These are phyloP conservation scores for Arctostaphylos glauca DNA, from an alignment of 148 eudicot genomes.

Conservation along the genomic window DNA sequence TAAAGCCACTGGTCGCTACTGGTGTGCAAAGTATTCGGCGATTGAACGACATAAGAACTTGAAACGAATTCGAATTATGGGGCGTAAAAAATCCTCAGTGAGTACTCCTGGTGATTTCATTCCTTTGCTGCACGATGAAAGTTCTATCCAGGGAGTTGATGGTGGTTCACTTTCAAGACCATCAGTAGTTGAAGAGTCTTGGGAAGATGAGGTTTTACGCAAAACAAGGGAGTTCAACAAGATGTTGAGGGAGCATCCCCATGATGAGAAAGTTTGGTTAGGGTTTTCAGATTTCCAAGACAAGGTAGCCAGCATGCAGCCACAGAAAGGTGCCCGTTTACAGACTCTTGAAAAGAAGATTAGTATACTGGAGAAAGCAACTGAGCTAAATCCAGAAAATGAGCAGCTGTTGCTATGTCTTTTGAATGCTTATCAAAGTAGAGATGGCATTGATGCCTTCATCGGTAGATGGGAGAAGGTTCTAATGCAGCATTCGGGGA, in stretches of 20 bases:
- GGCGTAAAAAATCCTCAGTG: slow-evolving; percentile 35
- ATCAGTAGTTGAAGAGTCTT: slow-evolving; percentile 70
- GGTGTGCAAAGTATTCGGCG: slow-evolving; percentile 77
- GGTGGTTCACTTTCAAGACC: slow-evolving; percentile 24
- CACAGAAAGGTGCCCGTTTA: slow-evolving; percentile 87
- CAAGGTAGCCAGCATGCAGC: slow-evolving; percentile 81
- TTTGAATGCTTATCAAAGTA: slow-evolving; percentile 68
- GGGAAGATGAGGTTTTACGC: slow-evolving; percentile 90
- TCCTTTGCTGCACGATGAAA: slow-evolving; percentile 44
- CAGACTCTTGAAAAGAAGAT: slow-evolving; percentile 95
- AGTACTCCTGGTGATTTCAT: slow-evolving; percentile 46
- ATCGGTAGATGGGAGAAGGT: slow-evolving; percentile 91
- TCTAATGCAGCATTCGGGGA: slow-evolving; percentile 68
- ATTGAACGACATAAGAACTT: slow-evolving; percentile 71
- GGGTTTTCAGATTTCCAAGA: slow-evolving; percentile 91
- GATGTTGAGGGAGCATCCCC: slow-evolving; percentile 84
- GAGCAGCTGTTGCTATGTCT: slow-evolving; percentile 75
- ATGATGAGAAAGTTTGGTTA: slow-evolving; percentile 65
- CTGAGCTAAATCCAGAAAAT: slow-evolving; percentile 77
- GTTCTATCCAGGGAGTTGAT: slow-evolving; percentile 26
- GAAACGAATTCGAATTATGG: slow-evolving; percentile 56
- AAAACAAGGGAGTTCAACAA: slow-evolving; percentile 86
- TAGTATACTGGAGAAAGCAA: slow-evolving; percentile 94
- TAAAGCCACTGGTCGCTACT: slow-evolving; percentile 77
- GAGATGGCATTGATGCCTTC: slow-evolving; percentile 66